These are phyloP conservation scores for Lactarius psammicola DNA, from an alignment of 768 basidiomycete species.

Conservation along the genomic window DNA sequence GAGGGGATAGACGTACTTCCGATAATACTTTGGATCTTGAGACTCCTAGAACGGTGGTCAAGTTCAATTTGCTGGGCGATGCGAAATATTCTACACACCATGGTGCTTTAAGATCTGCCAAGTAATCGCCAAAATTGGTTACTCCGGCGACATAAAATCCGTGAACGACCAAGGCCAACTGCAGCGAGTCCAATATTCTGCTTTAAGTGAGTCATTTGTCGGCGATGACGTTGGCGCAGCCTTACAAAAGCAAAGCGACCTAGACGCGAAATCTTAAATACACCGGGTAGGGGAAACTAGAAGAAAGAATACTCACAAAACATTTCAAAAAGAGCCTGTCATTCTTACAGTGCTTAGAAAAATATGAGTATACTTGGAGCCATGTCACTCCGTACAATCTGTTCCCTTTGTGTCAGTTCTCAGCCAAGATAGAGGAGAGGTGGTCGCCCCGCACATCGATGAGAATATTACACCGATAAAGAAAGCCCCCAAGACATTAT, in stretches of 20 bases:
- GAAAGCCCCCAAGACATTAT: slow-evolving; percentile 3
- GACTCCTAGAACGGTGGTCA: slow-evolving; percentile 2
- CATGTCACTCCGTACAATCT: slow-evolving; percentile 15
- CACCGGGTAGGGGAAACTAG: too few species aligned
- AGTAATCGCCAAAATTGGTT: slow-evolving; percentile 10
- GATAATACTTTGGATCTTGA: neutral
- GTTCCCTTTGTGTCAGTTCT: neutral
- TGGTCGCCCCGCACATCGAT: slow-evolving; percentile 3
- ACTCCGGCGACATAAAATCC: slow-evolving; percentile 11
- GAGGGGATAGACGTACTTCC: slow-evolving; percentile 3
- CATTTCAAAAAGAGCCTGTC: slow-evolving; percentile 5
- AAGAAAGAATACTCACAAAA: slow-evolving; percentile 6
- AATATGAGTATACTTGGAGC: slow-evolving; percentile 7
- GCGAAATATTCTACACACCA: slow-evolving; percentile 3
- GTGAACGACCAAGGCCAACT: neutral
- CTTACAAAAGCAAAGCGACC: slow-evolving; percentile 13
- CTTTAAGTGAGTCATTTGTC: neutral
- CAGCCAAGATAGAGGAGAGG: neutral
- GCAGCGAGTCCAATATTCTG: slow-evolving; percentile 10
- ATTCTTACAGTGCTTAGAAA: neutral
- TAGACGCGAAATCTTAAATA: neutral
- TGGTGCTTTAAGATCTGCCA: slow-evolving; percentile 1
- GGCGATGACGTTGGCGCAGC: neutral
- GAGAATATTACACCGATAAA: slow-evolving; percentile 10
- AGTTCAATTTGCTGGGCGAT: neutral